Evolutionary conservation across 202 grass and related monocot genomes (phyloP).

Genomic region (Setaria italica): DNA sequence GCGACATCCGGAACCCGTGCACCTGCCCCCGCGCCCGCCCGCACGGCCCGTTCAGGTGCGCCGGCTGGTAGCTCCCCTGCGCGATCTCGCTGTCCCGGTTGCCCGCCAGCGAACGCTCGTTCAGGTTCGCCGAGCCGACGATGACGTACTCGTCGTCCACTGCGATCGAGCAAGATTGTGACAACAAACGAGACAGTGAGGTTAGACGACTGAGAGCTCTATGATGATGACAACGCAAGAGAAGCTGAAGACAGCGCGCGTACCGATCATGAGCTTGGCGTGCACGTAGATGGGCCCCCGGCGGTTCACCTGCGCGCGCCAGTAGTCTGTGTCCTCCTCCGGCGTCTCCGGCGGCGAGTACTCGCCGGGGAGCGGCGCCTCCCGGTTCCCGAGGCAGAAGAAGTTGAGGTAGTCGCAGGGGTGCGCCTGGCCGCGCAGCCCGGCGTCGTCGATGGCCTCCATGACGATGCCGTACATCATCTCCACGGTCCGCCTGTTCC

Average conservation of each 20-base stretch:
- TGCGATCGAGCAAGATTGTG: conserved; percentile 14
- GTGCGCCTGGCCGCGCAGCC: conserved; percentile 62
- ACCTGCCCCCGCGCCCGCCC: conserved; percentile 55
- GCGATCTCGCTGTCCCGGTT: conserved; percentile 89
- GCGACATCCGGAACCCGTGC: conserved; percentile 72
- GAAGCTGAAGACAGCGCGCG: neutral
- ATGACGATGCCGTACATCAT: conserved; percentile 85
- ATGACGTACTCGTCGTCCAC: conserved; percentile 91
- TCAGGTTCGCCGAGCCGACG: conserved; percentile 88
- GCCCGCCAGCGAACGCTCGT: conserved; percentile 88
- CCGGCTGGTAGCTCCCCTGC: conserved; percentile 88
- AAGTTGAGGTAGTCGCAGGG: conserved; percentile 96
- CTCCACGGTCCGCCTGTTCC: conserved; percentile 78
- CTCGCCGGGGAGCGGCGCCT: conserved; percentile 54
- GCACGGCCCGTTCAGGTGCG: conserved; percentile 60
- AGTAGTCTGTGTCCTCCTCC: conserved; percentile 64
- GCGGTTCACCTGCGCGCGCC: conserved; percentile 69
- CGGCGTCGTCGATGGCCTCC: conserved; percentile 71
- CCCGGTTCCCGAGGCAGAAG: conserved; percentile 89
- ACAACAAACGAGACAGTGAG: neutral
- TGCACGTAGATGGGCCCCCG: conserved; percentile 85
- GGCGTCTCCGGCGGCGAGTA: conserved; percentile 59
- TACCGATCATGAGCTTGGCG: conserved; percentile 95
- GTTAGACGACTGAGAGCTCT: neutral
- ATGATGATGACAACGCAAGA: neutral